Base-by-base conservation (phyloP, 108 stramenopile species). In the Schizochytrium sp. region DNA sequence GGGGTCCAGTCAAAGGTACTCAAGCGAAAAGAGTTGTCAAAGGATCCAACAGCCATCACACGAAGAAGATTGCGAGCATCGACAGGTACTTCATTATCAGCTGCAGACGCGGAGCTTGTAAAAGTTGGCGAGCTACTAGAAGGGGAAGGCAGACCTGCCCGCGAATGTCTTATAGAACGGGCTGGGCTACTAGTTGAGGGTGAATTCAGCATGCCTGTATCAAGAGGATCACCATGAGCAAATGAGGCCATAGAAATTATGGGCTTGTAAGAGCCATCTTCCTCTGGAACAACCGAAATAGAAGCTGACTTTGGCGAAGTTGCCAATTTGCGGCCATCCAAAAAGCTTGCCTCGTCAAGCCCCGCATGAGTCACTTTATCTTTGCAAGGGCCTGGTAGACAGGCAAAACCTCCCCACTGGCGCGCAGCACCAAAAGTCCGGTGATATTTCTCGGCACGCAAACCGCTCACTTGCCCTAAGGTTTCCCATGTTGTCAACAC, bases 291-390 rank as follows among this genome's bases (percentile, higher is more conserved):
- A 28, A 28, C 28, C 28, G 28, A 28, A 28, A 28, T 28, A 28
- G 28, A 28, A 28, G 28, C 28, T 28, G 28, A 28, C 28, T 28
- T 28, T 28, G 28, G 28, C 28, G 28, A 28, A 28, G 28, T 28
- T 28, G 28, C 28, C 15, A 69, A 38, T 15, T 44, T 12, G 28
- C 64, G 64, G 8, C 64, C 64, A 15, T 69, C 64, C 12, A 69
- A 15, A 69, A 69, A 5, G 0, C 64, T 44, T 8, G 42, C 42
- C 10, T 69, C 64, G 44, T 7, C 5, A 7, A 69, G 15, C 10
- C 64, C 64, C 8, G 64, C 64, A 44, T 69, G 64, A 7, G 64
- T 69, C 19, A 69, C 64, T 15, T 69, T 69, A 44, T 69, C 64
- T 44, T 44, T 69, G 64, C 64, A 69, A 44, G 1, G 64, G 5